Conservation (phyloP, 345 rosid genomes). For the Gynandropsis gynandra region DNA sequence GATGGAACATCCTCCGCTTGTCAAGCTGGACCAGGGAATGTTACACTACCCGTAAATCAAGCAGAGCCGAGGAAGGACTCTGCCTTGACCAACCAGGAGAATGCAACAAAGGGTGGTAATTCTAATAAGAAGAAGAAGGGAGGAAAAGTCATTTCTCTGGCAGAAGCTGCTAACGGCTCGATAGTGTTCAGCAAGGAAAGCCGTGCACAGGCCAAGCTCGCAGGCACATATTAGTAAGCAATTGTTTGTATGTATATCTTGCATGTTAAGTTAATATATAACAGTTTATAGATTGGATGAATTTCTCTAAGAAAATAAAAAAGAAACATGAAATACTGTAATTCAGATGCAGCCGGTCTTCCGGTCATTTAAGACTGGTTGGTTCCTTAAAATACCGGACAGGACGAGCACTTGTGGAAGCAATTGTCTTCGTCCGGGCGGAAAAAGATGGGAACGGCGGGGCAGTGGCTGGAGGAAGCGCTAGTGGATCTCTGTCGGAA, state of each 20-base stretch:
- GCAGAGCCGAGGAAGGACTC: slow-evolving; percentile 24
- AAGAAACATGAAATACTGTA: too few species aligned
- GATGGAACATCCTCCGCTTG: slow-evolving; percentile 31
- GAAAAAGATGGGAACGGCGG: slow-evolving; percentile 51
- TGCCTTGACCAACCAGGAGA: slow-evolving; percentile 23
- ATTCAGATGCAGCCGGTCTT: too few species aligned
- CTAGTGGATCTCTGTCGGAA: slow-evolving; percentile 58
- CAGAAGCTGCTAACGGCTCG: slow-evolving; percentile 93
- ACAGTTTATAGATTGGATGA: too few species aligned
- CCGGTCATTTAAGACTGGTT: too few species aligned
- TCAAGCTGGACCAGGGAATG: slow-evolving; percentile 30
- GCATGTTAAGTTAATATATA: too few species aligned
- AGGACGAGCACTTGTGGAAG: too few species aligned
- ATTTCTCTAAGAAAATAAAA: too few species aligned
- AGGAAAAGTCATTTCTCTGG: slow-evolving; percentile 77
- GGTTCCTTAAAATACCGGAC: too few species aligned
- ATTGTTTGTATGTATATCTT: too few species aligned
- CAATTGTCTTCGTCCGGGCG: neutral
- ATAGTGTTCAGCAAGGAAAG: slow-evolving; percentile 86
- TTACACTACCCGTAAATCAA: slow-evolving; percentile 23
- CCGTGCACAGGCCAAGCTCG: slow-evolving; percentile 95
- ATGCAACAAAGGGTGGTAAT: slow-evolving; percentile 29
- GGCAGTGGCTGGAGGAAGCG: slow-evolving; percentile 76
- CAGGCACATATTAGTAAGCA: slow-evolving; percentile 67
- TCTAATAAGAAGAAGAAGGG: slow-evolving; percentile 81